These are phyloP conservation scores for Herpetospermum pedunculosum DNA, from an alignment of 306 rosid species.

Conservation along the genomic window DNA sequence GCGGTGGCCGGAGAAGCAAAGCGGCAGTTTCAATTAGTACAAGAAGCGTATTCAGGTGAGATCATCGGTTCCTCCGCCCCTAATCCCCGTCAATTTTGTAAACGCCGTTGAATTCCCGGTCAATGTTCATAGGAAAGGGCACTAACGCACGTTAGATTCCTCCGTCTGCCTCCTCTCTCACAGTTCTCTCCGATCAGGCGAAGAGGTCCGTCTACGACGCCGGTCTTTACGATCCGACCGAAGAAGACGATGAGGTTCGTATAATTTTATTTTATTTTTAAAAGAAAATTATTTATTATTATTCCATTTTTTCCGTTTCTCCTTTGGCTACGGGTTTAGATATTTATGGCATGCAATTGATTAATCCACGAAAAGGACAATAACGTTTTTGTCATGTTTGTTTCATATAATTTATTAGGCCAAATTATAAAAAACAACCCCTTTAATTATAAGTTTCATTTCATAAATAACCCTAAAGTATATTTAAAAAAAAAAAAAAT, in stretches of 20 bases:
- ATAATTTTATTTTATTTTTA: slow-evolving; percentile 3
- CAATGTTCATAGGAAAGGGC: neutral
- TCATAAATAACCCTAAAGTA: too few relatives aligned
- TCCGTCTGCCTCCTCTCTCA: neutral
- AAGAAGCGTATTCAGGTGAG: slow-evolving; percentile 85
- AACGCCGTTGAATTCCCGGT: slow-evolving; percentile 12
- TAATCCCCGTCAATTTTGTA: neutral
- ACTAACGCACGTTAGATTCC: neutral
- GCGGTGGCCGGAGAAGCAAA: slow-evolving; percentile 64
- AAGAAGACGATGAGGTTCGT: slow-evolving; percentile 75
- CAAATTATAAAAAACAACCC: too few relatives aligned
- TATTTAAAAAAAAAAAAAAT: too few relatives aligned
- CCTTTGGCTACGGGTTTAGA: neutral
- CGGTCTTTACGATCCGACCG: slow-evolving; percentile 68
- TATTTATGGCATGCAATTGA: neutral
- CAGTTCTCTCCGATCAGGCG: slow-evolving; percentile 82
- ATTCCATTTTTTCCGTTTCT: neutral
- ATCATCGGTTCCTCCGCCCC: neutral
- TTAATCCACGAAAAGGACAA: neutral
- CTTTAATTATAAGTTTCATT: too few relatives aligned
- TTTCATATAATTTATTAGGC: too few relatives aligned
- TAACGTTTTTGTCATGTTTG: too few relatives aligned
- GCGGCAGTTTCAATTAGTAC: slow-evolving; percentile 80
- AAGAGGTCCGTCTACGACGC: slow-evolving; percentile 92
- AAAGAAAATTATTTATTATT: neutral